phyloP scores from a whole-genome alignment of 495 filamentous ascomycete species.

The Copromyces sp. region DNA sequence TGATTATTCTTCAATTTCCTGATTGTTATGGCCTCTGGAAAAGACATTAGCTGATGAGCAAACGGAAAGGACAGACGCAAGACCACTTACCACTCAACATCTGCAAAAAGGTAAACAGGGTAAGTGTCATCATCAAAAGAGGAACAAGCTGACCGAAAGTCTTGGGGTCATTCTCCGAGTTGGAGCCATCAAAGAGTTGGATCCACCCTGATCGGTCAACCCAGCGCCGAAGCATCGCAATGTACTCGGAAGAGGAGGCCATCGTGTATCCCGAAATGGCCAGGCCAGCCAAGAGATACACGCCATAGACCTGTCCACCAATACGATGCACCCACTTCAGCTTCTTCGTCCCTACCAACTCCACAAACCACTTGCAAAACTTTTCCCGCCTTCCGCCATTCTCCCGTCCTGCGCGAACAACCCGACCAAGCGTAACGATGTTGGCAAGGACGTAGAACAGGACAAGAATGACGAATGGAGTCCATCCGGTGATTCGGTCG shows the following conservation, averaged over 20 bases:
- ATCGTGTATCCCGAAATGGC: conserved; percentile 9
- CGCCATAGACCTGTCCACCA: conserved; percentile 7
- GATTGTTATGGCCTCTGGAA: background rate
- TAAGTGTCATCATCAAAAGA: conserved; percentile 19
- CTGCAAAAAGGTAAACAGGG: conserved; percentile 23
- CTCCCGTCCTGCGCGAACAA: conserved; percentile 12
- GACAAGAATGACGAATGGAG: conserved; percentile 18
- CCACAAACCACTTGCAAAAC: background rate
- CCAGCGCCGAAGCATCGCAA: conserved; percentile 20
- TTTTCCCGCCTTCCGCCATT: conserved; percentile 9
- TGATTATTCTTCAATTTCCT: background rate
- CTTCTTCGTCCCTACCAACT: background rate
- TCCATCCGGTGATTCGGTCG: conserved; percentile 22
- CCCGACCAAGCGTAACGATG: conserved; percentile 14
- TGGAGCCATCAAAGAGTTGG: conserved; percentile 6
- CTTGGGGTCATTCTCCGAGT: conserved; percentile 22
- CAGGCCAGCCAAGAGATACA: conserved; percentile 17
- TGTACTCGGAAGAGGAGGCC: conserved; percentile 14
- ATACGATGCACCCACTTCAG: conserved; percentile 6
- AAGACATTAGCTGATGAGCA: background rate
- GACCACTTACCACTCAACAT: conserved; percentile 20
- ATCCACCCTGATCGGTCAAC: conserved; percentile 23
- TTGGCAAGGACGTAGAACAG: conserved; percentile 18
- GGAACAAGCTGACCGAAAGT: conserved; percentile 30
- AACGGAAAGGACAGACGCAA: background rate